A percentile compares a stretch with the other conserved stretches of the same genome.
phyloP scores from a whole-genome alignment of 2,329 filamentous ascomycete genomes.

The Purpureocillium lavendulum region DNA sequence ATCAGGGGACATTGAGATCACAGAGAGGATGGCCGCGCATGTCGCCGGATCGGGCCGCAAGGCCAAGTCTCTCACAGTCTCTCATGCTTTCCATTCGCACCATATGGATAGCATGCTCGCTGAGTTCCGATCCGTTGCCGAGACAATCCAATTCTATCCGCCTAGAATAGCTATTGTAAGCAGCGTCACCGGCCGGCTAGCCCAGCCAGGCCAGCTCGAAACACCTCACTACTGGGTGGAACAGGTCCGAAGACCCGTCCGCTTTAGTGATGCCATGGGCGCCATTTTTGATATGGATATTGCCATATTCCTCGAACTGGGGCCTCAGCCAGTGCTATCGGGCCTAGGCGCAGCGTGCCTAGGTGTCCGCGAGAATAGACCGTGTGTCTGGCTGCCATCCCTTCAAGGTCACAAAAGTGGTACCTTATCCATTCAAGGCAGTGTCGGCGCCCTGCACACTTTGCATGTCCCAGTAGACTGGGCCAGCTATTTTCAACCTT shows the following conservation, averaged over 20 bases:
- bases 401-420: conserved; percentile 9
- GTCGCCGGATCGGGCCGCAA: conserved; percentile 27
- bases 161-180: conserved; percentile 53
- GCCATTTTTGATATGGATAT: conserved; percentile 12
- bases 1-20: conserved; percentile 29
- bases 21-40: conserved; percentile 32
- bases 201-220: conserved; percentile 37
- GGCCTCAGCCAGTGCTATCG: conserved; percentile 17
- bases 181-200: conserved; percentile 48
- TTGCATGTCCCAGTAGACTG: conserved; percentile 18
- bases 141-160: conserved; percentile 25
- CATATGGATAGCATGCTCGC: conserved; percentile 45
- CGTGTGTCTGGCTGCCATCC: conserved; percentile 17
- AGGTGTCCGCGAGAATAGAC: neutral
- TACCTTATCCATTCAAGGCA: conserved; percentile 11
- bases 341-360: conserved; percentile 17
- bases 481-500: conserved; percentile 18
- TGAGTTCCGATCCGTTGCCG: conserved; percentile 42
- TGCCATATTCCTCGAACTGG: conserved; percentile 20
- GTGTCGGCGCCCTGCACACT: conserved; percentile 15
- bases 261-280: conserved; percentile 38
- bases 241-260: conserved; percentile 54
- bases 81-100: conserved; percentile 43
- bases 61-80: conserved; percentile 34
- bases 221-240: conserved; percentile 50